These are phyloP conservation scores for Rhizophagus prolifer DNA, from an alignment of 192 early-diverging fungal species.

Conservation along the genomic window DNA sequence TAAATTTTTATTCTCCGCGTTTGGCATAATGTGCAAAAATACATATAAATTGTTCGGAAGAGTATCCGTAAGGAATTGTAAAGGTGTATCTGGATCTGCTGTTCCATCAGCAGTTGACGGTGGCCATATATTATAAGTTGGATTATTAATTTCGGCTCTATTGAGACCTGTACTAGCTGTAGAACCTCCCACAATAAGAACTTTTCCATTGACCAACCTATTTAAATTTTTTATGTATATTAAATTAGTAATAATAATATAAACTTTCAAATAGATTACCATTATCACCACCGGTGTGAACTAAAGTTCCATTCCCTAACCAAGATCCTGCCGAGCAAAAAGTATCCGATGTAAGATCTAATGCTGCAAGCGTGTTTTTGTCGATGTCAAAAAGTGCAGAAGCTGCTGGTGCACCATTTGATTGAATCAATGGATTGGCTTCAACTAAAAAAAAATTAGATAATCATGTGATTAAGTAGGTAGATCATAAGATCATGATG, in stretches of 20 bases:
- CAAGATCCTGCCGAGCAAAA: conserved; percentile 46
- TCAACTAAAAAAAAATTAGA: not conserved
- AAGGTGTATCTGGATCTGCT: conserved; percentile 29
- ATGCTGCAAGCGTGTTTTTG: not conserved
- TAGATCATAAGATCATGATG: no score
- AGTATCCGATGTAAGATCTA: conserved; percentile 37
- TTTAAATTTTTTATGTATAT: not conserved
- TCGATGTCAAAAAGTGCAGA: not conserved
- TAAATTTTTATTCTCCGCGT: conserved; percentile 33
- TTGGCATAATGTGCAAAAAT: conserved; percentile 47
- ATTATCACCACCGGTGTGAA: conserved; percentile 49
- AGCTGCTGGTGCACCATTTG: not conserved
- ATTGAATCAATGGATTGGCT: not conserved
- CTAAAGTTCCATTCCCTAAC: conserved; percentile 49
- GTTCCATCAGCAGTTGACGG: conserved; percentile 1
- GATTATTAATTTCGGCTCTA: conserved; percentile 44
- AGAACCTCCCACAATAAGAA: conserved; percentile 56
- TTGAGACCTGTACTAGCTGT: conserved; percentile 47
- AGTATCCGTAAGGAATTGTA: conserved; percentile 49
- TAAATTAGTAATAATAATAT: not conserved
- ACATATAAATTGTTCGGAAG: conserved; percentile 53
- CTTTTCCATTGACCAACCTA: conserved; percentile 41
- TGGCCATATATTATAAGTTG: conserved; percentile 42
- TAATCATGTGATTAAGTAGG: not conserved
- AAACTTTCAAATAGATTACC: not conserved